Evolutionary conservation across 1,139 yeast species (phyloP), one percentile per base, ranked within the genome.

Genomic region (Blastobotrys elegans): DNA sequence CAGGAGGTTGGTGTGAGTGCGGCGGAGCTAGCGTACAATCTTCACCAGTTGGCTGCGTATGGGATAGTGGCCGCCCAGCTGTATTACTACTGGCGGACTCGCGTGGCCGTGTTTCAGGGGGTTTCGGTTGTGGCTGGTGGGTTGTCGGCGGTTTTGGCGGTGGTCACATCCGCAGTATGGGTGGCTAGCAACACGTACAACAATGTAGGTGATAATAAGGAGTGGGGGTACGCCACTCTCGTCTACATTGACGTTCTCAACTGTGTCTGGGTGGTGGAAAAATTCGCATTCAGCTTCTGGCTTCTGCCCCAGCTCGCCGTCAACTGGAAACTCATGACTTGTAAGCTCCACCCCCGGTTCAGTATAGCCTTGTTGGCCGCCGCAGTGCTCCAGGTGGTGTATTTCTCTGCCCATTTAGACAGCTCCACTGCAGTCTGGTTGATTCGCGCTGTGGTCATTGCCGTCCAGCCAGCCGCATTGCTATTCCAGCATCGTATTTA

Each of bases 241-340:
- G 49, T 44, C 46, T 51, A 52, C 48, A 48, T 57, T 2, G 61
- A 57, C 35, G 49, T 40, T 17, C 53, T 53, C 11, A 53, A 54
- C 43, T 50, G 52, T 45, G 18, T 56, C 3, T 53, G 56, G 41
- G 14, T 46, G 18, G 49, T 54, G 2, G 54, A 51, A 17, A 43
- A 49, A 26, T 45, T 53, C 10, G 41, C 47, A 4, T 48, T 44
- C 3, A 43, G 47, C 20, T 40, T 46, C 4, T 29, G 46, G 11
- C 48, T 49, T 30, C 18, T 52, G 6, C 57, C 60, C 1, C 59
- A 54, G 42, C 34, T 56, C 10, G 50, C 56, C 7, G 47, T 51
- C 38, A 54, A 56, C 36, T 56, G 52, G 49, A 42, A 46, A 36
- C 43, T 41, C 7, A 43, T 42, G 32, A 37, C 49, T 3, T 50